Conservation (phyloP, 495 filamentous ascomycete genomes). For the Penicillium nucicola region DNA sequence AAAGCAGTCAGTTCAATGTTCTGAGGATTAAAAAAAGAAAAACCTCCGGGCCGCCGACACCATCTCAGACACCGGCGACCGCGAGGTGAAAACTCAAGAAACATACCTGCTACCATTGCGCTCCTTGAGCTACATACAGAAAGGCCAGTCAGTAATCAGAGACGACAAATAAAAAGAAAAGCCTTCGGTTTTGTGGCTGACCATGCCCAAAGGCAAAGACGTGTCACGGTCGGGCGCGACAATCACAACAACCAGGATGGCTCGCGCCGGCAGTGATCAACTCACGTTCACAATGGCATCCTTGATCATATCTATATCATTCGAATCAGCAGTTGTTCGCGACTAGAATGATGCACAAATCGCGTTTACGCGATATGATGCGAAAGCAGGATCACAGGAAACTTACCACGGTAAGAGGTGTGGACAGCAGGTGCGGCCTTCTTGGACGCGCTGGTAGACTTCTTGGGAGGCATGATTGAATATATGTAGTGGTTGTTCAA, state of each 20-base stretch:
- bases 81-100: conserved; percentile 12
- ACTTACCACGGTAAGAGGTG: conserved; percentile 61
- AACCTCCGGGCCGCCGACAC: conserved; percentile 1
- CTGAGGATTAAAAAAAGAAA: not conserved
- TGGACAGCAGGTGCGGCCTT: conserved; percentile 50
- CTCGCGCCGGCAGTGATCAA: conserved; percentile 40
- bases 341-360: conserved; percentile 30
- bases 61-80: conserved; percentile 1
- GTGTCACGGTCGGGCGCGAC: conserved; percentile 47
- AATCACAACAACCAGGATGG: conserved; percentile 27
- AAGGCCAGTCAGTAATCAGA: conserved; percentile 32
- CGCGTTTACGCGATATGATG: conserved; percentile 42
- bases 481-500: conserved; percentile 15
- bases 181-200: conserved; percentile 23
- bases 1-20: conserved; percentile 12
- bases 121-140: conserved; percentile 57
- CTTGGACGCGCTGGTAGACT: conserved; percentile 46
- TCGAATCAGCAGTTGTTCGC: conserved; percentile 49
- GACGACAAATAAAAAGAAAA: conserved; percentile 9
- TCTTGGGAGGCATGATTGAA: conserved; percentile 53
- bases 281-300: conserved; percentile 66
- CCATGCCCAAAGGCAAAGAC: conserved; percentile 23
- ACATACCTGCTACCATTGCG: conserved; percentile 63
- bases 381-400: conserved; percentile 39
- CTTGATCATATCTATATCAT: conserved; percentile 62